Base-by-base conservation (phyloP, 2,329 filamentous ascomycete species). In the Boeremia exigua region DNA sequence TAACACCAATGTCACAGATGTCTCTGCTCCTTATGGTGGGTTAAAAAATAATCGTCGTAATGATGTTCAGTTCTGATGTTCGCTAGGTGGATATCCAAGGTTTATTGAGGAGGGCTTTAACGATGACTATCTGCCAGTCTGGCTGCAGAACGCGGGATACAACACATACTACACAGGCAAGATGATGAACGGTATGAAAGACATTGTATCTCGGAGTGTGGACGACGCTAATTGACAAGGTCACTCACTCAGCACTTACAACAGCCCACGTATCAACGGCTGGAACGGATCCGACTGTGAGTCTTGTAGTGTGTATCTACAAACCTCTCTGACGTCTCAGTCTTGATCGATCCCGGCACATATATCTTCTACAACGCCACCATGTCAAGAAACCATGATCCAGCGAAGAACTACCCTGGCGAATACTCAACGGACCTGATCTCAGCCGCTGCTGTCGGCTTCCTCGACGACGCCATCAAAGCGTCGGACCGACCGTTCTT, bases 161-260 rank as follows among this genome's bases (percentile, higher is more conserved):
- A 84, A 85, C 60, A 90, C 88, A 0, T 90, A 89, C 66, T 91
- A 91, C 63, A 85, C 84, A 0, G 89, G 87, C n/a, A 91, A 92
- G 67, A 77, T 90, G 4, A 88, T 88, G 75, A 91, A 91, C 61
- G 53, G 52, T 46, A 32, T 1, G 37, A 19, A 11, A 4, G 38
- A 4, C 2, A 10, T 5, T 6, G 5, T 9, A 2, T n/a, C 2
- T 23, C 12, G 2, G n/a, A 5, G 15, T 6, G 1, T 4, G 14
- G 10, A 9, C 23, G 6, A 32, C 11, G 23, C 33, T 48, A 7
- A 48, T 19, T 4, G 2, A 7, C 6, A n/a, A 51, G 79, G 81
- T 0, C 87, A 90, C 47, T 83, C 78, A 0, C 77, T 83, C 1
- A 66, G 79, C 0, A 90, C 88, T 55, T 91, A 89, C 67, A 75